phyloP scores from a whole-genome alignment of 1,139 yeast genomes.

The Blastobotrys aristatus region DNA sequence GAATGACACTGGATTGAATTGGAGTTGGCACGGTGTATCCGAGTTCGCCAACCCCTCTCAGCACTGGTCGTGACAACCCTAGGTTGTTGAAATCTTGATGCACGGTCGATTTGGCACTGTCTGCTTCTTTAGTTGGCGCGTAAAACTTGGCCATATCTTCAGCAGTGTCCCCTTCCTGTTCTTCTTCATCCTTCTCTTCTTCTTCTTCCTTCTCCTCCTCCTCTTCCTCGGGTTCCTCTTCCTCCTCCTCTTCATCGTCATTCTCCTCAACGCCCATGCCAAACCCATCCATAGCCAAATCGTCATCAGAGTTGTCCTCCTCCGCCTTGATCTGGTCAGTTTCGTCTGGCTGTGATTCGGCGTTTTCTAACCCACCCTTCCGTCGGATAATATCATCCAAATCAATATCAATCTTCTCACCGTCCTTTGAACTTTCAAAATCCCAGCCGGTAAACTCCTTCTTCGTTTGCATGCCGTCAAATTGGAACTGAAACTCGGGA shows the following conservation, averaged over 20 bases:
- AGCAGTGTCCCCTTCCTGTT: conserved; percentile 30
- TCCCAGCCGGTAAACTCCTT: conserved; percentile 74
- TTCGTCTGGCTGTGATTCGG: conserved; percentile 25
- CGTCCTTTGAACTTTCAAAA: conserved; percentile 46
- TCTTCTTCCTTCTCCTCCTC: conserved; percentile 31
- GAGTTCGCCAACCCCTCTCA: conserved; percentile 72
- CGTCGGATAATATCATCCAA: conserved; percentile 78
- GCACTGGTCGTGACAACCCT: conserved; percentile 81
- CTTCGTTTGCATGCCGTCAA: conserved; percentile 51
- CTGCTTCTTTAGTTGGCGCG: conserved; percentile 34
- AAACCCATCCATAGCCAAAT: conserved; percentile 55
- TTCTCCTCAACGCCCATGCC: conserved; percentile 62
- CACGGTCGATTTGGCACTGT: conserved; percentile 36
- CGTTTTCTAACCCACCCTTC: conserved; percentile 40
- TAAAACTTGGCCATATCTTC: conserved; percentile 33
- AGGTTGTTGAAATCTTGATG: conserved; percentile 70
- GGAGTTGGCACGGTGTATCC: conserved; percentile 89
- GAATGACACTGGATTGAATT: conserved; percentile 89
- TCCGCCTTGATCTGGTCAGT: conserved; percentile 38
- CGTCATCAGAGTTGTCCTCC: conserved; percentile 37
- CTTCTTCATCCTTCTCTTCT: conserved; percentile 25
- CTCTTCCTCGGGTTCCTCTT: conserved; percentile 26
- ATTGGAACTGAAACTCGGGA: conserved; percentile 67
- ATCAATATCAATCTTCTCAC: conserved; percentile 58
- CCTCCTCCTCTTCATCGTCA: conserved; percentile 33